These are phyloP conservation scores for Scleroderma citrinum DNA, from an alignment of 768 basidiomycete species.

Conservation along the genomic window DNA sequence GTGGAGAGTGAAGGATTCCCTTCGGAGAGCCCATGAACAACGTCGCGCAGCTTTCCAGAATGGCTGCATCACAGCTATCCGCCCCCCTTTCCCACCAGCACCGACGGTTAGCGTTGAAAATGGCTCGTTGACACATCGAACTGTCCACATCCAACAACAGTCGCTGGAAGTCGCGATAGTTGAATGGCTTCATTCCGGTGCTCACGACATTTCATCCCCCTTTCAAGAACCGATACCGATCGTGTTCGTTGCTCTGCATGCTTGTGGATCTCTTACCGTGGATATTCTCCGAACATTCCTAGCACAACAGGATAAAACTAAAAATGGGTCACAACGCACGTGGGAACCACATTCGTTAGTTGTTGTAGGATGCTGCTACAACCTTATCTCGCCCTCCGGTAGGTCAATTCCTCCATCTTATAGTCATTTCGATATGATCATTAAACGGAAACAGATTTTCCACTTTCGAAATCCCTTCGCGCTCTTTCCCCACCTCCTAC, in stretches of 20 bases:
- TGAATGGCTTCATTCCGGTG: conserved; percentile 42
- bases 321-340: not conserved
- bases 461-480: conserved; percentile 35
- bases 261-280: conserved; percentile 69
- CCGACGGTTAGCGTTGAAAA: not conserved
- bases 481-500: conserved; percentile 11
- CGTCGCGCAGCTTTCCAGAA: conserved; percentile 5
- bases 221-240: conserved; percentile 34
- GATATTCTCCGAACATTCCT: conserved; percentile 56
- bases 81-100: not conserved
- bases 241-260: conserved; percentile 64
- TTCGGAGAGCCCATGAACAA: conserved; percentile 13
- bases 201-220: conserved; percentile 2
- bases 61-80: not conserved
- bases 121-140: conserved; percentile 49
- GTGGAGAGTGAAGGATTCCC: conserved; percentile 30
- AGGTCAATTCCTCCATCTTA: conserved; percentile 3
- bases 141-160: conserved; percentile 45
- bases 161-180: conserved; percentile 42
- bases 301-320: conserved; percentile 15
- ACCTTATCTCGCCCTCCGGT: conserved; percentile 54
- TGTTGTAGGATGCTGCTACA: conserved; percentile 77
- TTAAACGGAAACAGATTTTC: conserved; percentile 41
- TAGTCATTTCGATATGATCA: conserved; percentile 2
- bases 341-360: conserved; percentile 54